Base-by-base conservation (phyloP, 768 basidiomycete genomes). In the Xerocomellus amylosporus region DNA sequence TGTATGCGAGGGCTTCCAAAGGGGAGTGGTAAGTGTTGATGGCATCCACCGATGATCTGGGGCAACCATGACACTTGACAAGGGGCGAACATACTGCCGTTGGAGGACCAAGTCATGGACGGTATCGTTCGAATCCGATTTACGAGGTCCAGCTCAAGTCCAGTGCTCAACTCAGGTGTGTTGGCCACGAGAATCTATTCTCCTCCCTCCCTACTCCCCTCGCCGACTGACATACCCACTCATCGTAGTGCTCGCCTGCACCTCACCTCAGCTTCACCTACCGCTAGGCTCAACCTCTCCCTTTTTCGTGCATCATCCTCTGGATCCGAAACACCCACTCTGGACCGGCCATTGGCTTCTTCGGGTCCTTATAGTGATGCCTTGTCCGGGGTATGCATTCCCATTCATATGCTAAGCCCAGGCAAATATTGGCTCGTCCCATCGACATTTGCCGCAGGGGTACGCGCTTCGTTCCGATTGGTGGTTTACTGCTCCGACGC, bases 281-380 rank as follows among this genome's bases (percentile, higher is more conserved):
- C 77, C 14, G 68, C 76, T 6, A 70, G 84, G 0, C 70, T 88
- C 49, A 87, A 91, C 58, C 72, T 88, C 13, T 81, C 87, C 0
- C 61, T 90, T 9, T 85, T 82, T 56, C 69, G 76, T 0, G 64
- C 74, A 9, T 64, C 70, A 0, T 14, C 51, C 10, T 54, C 55
- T 12, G 14, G 41, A 14, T 41, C 56, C 14, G 22, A 8, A 12
- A 34, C 28, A 7, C 60, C 67, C 8, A 47, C 57, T 2, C 51
- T 78, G n/a, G 70, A 73, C 26, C 63, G 66, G 8, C 78, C 79
- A 34, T 63, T 90, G 5, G 69, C 77, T 1, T 90, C 91, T 0
- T 92, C 93, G 0, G 93, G 92, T 2, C 80, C 87, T 0, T 96
- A 94, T 64, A 80, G 85, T 24, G 90, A 94, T 56, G 75, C 80